phyloP scores from a whole-genome alignment of 2,329 filamentous ascomycete species.

The Clarireedia paspali region DNA sequence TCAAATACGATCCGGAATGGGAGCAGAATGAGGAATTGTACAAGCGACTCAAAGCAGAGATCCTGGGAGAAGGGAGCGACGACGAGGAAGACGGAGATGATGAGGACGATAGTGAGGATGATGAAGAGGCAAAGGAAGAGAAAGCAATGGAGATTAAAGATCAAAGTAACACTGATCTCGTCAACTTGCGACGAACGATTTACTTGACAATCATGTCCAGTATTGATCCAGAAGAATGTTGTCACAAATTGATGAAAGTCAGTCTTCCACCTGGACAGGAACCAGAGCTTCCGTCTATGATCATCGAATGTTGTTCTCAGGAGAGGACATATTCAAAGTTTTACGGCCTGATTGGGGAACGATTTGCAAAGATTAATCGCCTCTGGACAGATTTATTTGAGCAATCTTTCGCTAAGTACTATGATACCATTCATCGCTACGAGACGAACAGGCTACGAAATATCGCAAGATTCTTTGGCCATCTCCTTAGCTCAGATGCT shows the following conservation, averaged over 20 bases:
- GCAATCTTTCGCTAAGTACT: conserved; percentile 83
- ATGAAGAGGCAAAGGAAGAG: conserved; percentile 69
- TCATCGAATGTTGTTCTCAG: conserved; percentile 93
- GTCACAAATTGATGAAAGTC: conserved; percentile 94
- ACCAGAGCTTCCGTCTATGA: conserved; percentile 87
- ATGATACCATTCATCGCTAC: conserved; percentile 94
- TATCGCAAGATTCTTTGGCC: conserved; percentile 89
- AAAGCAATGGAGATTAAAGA: conserved; percentile 94
- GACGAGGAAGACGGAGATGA: conserved; percentile 62
- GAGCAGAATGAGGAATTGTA: conserved; percentile 89
- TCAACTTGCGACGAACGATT: conserved; percentile 87
- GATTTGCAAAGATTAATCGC: conserved; percentile 92
- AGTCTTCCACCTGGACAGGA: conserved; percentile 82
- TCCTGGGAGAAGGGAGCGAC: conserved; percentile 86
- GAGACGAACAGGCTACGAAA: conserved; percentile 94
- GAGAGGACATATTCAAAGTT: conserved; percentile 98
- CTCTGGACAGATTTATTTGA: conserved; percentile 93
- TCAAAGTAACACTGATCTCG: conserved; percentile 90
- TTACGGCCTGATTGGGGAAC: conserved; percentile 87
- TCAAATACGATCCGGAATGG: conserved; percentile 87
- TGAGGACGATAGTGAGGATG: conserved; percentile 57
- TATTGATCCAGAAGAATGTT: conserved; percentile 91
- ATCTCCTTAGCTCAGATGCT: conserved; percentile 79
- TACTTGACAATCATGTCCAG: conserved; percentile 98
- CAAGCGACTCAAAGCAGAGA: conserved; percentile 83